Evolutionary conservation across 768 basidiomycete species (phyloP).

Genomic region (Tulasnella sp.): DNA sequence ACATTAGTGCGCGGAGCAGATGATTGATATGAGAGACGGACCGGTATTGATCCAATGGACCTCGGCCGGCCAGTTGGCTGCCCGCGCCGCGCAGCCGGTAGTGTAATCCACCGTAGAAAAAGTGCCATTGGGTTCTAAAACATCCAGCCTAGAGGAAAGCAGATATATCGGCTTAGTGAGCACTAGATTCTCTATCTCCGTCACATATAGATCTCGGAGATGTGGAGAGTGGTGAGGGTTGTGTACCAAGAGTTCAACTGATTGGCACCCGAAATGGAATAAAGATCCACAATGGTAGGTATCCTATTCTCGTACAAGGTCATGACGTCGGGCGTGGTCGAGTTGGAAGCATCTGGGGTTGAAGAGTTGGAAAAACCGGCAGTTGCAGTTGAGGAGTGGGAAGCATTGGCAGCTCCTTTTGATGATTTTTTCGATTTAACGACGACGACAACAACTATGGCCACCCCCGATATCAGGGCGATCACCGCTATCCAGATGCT

Average conservation of each 20-base stretch:
- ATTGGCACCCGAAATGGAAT: not conserved
- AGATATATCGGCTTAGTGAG: not conserved
- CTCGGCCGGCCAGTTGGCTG: constrained; percentile 62
- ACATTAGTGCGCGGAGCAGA: too few species aligned
- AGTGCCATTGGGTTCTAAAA: constrained; percentile 19
- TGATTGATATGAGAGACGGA: not conserved
- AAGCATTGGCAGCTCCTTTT: too few species aligned
- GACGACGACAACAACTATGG: too few species aligned
- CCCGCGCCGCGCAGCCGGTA: constrained; percentile 47
- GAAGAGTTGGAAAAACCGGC: too few species aligned
- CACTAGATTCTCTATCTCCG: not conserved
- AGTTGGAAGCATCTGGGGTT: too few species aligned
- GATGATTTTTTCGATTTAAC: too few species aligned
- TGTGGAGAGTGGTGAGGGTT: not conserved
- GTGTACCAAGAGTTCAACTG: not conserved
- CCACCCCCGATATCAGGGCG: too few species aligned
- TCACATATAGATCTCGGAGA: not conserved
- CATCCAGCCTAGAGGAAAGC: constrained; percentile 13
- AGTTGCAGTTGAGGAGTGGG: too few species aligned
- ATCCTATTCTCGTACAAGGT: constrained; percentile 3
- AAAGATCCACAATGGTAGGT: constrained; percentile 8
- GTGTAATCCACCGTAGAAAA: constrained; percentile 44
- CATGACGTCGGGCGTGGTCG: not conserved
- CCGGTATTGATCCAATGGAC: constrained; percentile 16
- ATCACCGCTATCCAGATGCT: too few species aligned